These are phyloP conservation scores for Graphilbum sp. DNA, from an alignment of 2,329 filamentous ascomycete species.

Conservation along the genomic window DNA sequence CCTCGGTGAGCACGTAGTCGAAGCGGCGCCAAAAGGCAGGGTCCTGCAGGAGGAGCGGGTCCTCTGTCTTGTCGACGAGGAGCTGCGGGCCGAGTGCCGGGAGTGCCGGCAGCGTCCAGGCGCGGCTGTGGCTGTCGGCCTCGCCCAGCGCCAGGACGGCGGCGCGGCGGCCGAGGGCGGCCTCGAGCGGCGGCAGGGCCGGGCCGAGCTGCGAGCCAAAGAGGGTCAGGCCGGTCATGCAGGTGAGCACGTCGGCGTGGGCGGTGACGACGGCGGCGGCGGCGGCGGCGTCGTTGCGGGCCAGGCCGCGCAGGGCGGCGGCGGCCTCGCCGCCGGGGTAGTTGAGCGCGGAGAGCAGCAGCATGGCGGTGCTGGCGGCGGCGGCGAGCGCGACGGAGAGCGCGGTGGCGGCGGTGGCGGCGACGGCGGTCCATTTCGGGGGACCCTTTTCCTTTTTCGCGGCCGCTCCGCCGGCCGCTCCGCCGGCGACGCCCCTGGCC, in stretches of 20 bases:
- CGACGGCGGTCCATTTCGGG: not conserved
- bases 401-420: conserved; percentile 31
- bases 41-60: conserved; percentile 23
- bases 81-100: conserved; percentile 11
- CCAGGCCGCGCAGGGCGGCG: conserved; percentile 26
- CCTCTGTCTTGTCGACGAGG: conserved; percentile 47
- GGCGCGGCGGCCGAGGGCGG: not conserved
- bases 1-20: conserved; percentile 45
- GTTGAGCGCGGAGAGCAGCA: conserved; percentile 72
- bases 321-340: conserved; percentile 85
- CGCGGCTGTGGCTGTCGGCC: no score
- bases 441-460: not conserved
- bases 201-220: conserved; percentile 32
- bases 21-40: conserved; percentile 46
- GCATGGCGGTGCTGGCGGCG: conserved; percentile 44
- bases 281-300: conserved; percentile 15
- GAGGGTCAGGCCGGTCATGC: conserved; percentile 55
- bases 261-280: conserved; percentile 22
- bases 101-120: no score
- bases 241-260: conserved; percentile 49
- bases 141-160: conserved; percentile 6
- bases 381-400: conserved; percentile 45
- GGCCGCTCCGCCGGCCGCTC: conserved; percentile 24
- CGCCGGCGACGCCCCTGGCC: conserved; percentile 18
- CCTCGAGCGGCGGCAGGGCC: conserved; percentile 4